Evolutionary conservation across 139 green algal species (phyloP), one percentile per base, ranked within the genome.

Genomic region (Asterochloris sp.): DNA sequence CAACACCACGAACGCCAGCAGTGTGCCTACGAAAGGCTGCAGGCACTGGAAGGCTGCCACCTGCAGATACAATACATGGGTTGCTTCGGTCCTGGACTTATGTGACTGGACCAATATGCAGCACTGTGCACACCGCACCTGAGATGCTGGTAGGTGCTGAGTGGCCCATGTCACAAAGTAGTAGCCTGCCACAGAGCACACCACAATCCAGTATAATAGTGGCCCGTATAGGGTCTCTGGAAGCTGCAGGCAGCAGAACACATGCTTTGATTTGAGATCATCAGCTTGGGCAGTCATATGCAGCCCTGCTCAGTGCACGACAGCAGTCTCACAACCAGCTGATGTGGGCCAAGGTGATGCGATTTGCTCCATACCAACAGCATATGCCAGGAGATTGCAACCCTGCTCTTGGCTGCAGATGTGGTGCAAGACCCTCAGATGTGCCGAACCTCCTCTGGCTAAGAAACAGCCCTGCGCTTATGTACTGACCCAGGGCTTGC

Each of bases 1-100:
- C 21, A 95, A 87, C 23, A 92, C 83, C 15, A 77, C 15, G 64
- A 89, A 92, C 47, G 87, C 90, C 67, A 95, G 83, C 62, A 92
- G 16, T 17, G 89, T 92, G 27, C 91, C 91, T 16, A 94, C 76
- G 54, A 94, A 89, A 47, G 91, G 91, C 84, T 95, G 91, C 74
- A 94, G 73, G 78, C 90, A 93, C 81, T 93, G 90, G 81, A 93
- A 94, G 1, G 90, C 78, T 12, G 91, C 91, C 76, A 94, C 91
- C 85, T 92, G 78, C 47, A 82, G 54, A 0, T 24, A 29, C 62
- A 80, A 11, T 23, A 60, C 23, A 80, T 60, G 4, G 17, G 60
- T 13, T 67, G 54, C 38, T 29, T 69, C 38, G 47, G 11, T 17
- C 38, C 38, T 21, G n/a, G 47, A 27, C 38, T 67, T 12, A 67